Percentiles rank a stretch among this genome's conserved stretches.
Evolutionary conservation across 2,329 filamentous ascomycete species (phyloP).

Genomic region (Xylariaceae sp.): DNA sequence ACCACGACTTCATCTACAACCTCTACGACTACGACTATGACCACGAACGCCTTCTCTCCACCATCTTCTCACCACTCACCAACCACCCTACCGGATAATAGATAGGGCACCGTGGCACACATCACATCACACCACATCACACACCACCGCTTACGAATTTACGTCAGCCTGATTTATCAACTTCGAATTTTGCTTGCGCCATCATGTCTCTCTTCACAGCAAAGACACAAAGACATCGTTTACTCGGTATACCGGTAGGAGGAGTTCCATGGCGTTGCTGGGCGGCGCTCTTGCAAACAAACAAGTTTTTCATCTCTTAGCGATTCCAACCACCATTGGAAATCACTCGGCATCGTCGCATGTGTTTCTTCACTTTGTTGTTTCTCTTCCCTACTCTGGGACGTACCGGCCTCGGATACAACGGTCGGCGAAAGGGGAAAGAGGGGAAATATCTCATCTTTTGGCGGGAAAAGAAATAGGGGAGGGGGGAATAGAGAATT

Average conservation of each 20-base stretch:
- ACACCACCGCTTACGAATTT: constrained; percentile 15
- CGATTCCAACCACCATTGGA: neutral
- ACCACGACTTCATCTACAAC: neutral
- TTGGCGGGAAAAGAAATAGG: neutral
- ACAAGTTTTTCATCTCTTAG: neutral
- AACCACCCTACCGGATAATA: constrained; percentile 7
- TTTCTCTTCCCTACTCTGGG: no score
- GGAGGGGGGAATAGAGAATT: neutral
- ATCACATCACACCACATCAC: neutral
- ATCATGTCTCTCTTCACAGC: neutral
- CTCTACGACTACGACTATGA: neutral
- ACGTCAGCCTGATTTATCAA: constrained; percentile 12
- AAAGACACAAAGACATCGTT: constrained; percentile 5
- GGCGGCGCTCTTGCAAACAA: constrained; percentile 19
- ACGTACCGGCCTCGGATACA: no score
- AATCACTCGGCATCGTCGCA: no score
- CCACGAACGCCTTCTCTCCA: neutral
- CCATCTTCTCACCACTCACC: neutral
- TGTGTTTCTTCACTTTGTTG: no score
- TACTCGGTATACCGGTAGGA: neutral
- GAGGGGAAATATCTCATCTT: neutral
- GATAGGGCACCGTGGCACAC: constrained; percentile 7
- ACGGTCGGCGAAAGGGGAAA: no score
- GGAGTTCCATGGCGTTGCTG: constrained; percentile 20
- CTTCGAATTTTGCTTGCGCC: constrained; percentile 9